Evolutionary conservation across 495 filamentous ascomycete genomes (phyloP).

Genomic region (Pseudoneurospora amorphoporcata): DNA sequence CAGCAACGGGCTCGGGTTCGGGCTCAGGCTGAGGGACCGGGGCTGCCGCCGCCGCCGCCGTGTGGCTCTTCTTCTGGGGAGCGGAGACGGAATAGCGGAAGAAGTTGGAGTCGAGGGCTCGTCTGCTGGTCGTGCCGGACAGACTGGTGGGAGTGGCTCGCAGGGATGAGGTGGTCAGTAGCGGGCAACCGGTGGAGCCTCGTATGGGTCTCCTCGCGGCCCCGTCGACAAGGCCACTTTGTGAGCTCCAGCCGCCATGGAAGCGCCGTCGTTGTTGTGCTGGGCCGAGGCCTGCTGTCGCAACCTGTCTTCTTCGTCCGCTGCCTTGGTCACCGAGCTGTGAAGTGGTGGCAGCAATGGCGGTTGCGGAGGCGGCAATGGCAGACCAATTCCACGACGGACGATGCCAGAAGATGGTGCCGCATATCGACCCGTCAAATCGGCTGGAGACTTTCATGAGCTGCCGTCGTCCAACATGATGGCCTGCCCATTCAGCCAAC

Average conservation of each 20-base stretch:
- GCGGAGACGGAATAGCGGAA: conserved; percentile 8
- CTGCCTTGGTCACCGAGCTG: background rate
- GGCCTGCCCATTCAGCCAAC: conserved; percentile 29
- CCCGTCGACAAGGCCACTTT: background rate
- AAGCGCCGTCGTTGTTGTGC: background rate
- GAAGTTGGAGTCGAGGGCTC: conserved; percentile 7
- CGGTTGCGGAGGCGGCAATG: background rate
- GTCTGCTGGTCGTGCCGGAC: background rate
- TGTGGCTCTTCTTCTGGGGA: conserved; percentile 5
- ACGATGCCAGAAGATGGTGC: conserved; percentile 34
- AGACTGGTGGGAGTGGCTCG: conserved; percentile 1
- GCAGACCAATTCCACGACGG: conserved; percentile 24
- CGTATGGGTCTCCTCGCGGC: background rate
- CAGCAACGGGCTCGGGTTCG: background rate
- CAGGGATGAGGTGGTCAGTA: conserved; percentile 3
- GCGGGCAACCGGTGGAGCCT: conserved; percentile 1
- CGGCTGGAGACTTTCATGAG: conserved; percentile 43
- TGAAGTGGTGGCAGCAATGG: background rate
- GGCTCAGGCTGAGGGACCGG: background rate
- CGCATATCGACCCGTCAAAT: conserved; percentile 43
- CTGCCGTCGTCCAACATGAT: conserved; percentile 35
- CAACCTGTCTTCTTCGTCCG: background rate
- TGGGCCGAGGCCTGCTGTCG: background rate
- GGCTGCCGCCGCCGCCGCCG: conserved; percentile 9
- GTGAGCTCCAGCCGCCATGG: background rate